These are phyloP conservation scores for Blastomyces parvus DNA, from an alignment of 2,329 filamentous ascomycete genomes.

Conservation along the genomic window DNA sequence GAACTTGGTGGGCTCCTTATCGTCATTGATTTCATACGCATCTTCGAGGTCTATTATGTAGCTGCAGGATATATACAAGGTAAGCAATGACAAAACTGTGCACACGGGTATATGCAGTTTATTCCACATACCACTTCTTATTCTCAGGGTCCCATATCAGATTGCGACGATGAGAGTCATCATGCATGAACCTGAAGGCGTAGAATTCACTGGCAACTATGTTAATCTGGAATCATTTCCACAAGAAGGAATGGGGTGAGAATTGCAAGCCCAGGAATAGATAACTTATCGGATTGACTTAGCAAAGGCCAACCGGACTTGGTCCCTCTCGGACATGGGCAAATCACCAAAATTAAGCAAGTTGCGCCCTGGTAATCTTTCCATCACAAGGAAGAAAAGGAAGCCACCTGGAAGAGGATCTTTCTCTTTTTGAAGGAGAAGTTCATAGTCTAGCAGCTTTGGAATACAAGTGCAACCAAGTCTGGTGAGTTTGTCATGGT, in stretches of 20 bases:
- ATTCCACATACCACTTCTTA: slow-evolving; percentile 13
- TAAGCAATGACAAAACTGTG: slow-evolving; percentile 3
- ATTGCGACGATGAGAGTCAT: slow-evolving; percentile 22
- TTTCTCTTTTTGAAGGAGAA: slow-evolving; percentile 8
- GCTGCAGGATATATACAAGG: slow-evolving; percentile 6
- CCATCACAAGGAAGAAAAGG: slow-evolving; percentile 11
- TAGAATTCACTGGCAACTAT: slow-evolving; percentile 13
- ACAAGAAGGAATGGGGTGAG: not conserved
- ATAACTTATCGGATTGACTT: slow-evolving; percentile 14
- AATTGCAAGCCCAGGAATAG: not conserved
- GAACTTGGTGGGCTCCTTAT: slow-evolving; percentile 6
- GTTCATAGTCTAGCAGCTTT: slow-evolving; percentile 9
- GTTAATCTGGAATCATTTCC: not conserved
- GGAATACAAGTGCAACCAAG: slow-evolving; percentile 11
- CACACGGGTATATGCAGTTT: not conserved
- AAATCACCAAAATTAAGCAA: slow-evolving; percentile 13
- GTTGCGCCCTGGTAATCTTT: slow-evolving; percentile 14
- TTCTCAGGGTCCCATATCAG: slow-evolving; percentile 15
- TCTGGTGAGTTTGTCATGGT: slow-evolving; percentile 7
- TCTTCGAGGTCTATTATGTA: slow-evolving; percentile 17
- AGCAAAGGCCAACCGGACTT: slow-evolving; percentile 14
- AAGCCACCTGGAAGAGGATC: slow-evolving; percentile 12
- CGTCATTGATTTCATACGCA: slow-evolving; percentile 7
- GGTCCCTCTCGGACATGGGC: slow-evolving; percentile 14
- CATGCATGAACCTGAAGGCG: slow-evolving; percentile 11